Evolutionary conservation across 2,329 filamentous ascomycete genomes (phyloP), one percentile per base, ranked within the genome.

Genomic region (Penicillium sp.): DNA sequence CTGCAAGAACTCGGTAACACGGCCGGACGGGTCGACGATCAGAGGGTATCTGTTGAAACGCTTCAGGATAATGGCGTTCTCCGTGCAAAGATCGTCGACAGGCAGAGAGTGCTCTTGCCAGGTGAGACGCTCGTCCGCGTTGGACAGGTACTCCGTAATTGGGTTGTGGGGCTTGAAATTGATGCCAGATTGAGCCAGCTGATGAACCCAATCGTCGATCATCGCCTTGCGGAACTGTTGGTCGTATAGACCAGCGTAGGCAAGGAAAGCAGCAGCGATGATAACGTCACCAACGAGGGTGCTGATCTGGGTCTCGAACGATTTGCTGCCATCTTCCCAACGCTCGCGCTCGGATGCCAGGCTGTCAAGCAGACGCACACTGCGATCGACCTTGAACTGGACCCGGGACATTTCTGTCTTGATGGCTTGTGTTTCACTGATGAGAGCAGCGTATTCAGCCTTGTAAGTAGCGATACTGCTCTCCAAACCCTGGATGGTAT

Each of bases 11-110:
- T 99, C 94, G 0, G 90, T 94, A 20, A 92, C 90, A 60, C 94
- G 85, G 38, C 94, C 94, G 13, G 94, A 97, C 1, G 95, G 95
- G 72, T 99, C 94, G 69, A 99, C 96, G 72, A 99, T 97, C 54
- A 99, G 83, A 40, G 95, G 94, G 71, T 99, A 99, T 58, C 94
- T 85, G 77, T 99, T 99, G 85, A 96, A 99, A 52, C 94, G 87
- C 78, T 97, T 91, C 55, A 99, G 83, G 61, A 99, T 88, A 66
- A 99, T 96, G 40, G 95, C 94, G 67, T 99, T 99, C 74, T 99
- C 94, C 0, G 94, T 99, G 80, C 94, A 99, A 36, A 99, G 82
- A 68, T 99, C 94, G 69, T 99, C 94, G 4, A 96, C 92, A 2
- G 95, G 94, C 44, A 99, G 78, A 14, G 87, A 87, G 69, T 99